Conservation (phyloP, 2,329 filamentous ascomycete species). For the Davidsoniella virescens region DNA sequence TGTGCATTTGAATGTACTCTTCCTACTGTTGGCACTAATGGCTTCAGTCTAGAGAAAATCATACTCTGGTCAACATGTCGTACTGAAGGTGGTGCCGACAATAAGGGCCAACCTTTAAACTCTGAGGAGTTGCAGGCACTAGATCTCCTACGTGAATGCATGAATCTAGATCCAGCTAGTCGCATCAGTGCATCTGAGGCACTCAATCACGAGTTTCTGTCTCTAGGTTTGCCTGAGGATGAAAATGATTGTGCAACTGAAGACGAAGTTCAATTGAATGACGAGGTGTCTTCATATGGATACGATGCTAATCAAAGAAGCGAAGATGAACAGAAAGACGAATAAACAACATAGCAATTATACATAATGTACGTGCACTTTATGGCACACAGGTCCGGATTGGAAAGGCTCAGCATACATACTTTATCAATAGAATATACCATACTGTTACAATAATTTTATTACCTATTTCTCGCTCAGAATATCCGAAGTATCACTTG, state of each 20-base stretch:
- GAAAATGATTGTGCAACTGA: not conserved
- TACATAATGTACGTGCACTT: too few species aligned
- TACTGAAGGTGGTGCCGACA: constrained; percentile 40
- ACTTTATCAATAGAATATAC: too few species aligned
- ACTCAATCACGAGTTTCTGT: constrained; percentile 54
- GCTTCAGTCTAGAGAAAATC: constrained; percentile 83
- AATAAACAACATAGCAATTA: too few species aligned
- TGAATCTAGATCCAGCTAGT: constrained; percentile 60
- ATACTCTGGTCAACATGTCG: constrained; percentile 87
- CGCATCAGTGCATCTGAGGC: constrained; percentile 63
- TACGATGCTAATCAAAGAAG: too few species aligned
- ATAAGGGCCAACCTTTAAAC: constrained; percentile 34
- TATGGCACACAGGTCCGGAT: too few species aligned
- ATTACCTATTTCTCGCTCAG: too few species aligned
- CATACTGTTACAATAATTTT: too few species aligned
- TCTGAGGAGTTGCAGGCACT: constrained; percentile 58
- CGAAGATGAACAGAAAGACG: too few species aligned
- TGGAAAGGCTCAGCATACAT: too few species aligned
- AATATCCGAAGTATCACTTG: too few species aligned
- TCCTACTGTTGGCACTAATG: constrained; percentile 70
- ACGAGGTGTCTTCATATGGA: too few species aligned
- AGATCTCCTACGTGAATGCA: constrained; percentile 52
- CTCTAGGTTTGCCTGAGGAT: constrained; percentile 13
- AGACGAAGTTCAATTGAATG: too few species aligned
- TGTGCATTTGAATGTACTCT: constrained; percentile 87